Evolutionary conservation across 768 basidiomycete species (phyloP), one percentile per base, ranked within the genome.

Genomic region (Gloeopeniophorella convolvens): DNA sequence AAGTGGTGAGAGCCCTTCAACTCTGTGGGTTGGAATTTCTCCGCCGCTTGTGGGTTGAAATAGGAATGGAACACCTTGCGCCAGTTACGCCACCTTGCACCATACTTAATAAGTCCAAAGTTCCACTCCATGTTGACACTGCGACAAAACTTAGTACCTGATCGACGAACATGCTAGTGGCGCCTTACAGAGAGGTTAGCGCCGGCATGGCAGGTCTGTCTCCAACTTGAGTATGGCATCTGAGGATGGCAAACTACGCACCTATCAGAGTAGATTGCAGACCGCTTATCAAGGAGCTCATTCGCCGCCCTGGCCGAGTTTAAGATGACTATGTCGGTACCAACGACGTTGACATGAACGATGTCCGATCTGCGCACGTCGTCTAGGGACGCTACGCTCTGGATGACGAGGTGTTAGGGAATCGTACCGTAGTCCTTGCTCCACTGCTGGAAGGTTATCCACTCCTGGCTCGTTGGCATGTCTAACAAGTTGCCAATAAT

Each of bases 101-200:
- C 70, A 43, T 76, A 75, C 8, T 63, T 63, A 65, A 73, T 66
- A 36, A 69, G 58, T 1, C 66, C 67, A 40, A 74, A 66, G 43
- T 66, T 60, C 66, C 70, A 73, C 13, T 63, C 64, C 63, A 66
- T 71, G 12, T 72, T 69, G 62, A 73, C 70, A 18, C 74, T 73
- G 31, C 11, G 6, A 3, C 7, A 32, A 5, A 5, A 18, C 5
- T 39, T 30, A 15, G n/a, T 7, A 23, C 5, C 1, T 9, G 4
- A 24, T n/a, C n/a, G 1, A 12, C 32, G 16, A 41, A 8, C 24
- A 33, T 18, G 11, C 9, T 10, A n/a, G 18, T 16, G 40, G 27
- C n/a, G 6, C 11, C 31, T 41, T 48, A 48, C 39, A 48, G 47
- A 26, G 47, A 37, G n/a, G 45, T 47, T 12, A 48, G 24, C 9